Conservation (phyloP, 495 filamentous ascomycete genomes). For the Penicillium ochrochloron region DNA sequence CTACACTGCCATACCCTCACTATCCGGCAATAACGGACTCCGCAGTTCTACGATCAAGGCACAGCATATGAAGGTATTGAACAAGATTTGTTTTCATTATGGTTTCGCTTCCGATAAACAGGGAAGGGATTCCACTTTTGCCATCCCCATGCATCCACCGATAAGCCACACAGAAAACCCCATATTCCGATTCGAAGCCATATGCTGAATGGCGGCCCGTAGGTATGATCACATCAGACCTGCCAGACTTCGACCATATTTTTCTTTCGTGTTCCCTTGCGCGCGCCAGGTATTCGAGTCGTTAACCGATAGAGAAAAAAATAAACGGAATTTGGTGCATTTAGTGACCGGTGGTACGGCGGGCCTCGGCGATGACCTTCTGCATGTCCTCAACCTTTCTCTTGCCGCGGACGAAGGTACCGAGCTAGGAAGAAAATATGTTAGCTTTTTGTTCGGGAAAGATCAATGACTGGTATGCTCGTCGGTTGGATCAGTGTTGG, state of each 20-base stretch:
- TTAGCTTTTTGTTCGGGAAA: conserved; percentile 21
- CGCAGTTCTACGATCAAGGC: conserved; percentile 11
- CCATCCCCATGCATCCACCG: conserved; percentile 38
- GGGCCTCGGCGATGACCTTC: conserved; percentile 94
- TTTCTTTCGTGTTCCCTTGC: conserved; percentile 32
- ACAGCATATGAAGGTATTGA: conserved; percentile 25
- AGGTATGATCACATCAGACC: conserved; percentile 16
- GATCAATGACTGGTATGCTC: neutral
- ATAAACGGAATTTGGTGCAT: conserved; percentile 41
- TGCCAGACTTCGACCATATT: conserved; percentile 24
- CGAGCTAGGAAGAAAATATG: conserved; percentile 62
- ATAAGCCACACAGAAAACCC: conserved; percentile 33
- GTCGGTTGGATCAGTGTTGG: neutral
- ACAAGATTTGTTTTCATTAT: conserved; percentile 41
- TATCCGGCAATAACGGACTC: neutral
- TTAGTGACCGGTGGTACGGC: conserved; percentile 78
- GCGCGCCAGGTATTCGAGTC: conserved; percentile 38
- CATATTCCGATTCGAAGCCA: conserved; percentile 36
- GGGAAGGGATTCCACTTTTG: conserved; percentile 39
- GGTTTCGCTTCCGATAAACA: conserved; percentile 34
- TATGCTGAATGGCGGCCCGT: conserved; percentile 28
- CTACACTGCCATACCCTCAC: neutral
- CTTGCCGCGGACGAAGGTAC: conserved; percentile 97
- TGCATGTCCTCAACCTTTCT: conserved; percentile 98
- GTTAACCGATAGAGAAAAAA: conserved; percentile 40